Base-by-base conservation (phyloP, 2,329 filamentous ascomycete genomes). In the Talaromyces sp. region DNA sequence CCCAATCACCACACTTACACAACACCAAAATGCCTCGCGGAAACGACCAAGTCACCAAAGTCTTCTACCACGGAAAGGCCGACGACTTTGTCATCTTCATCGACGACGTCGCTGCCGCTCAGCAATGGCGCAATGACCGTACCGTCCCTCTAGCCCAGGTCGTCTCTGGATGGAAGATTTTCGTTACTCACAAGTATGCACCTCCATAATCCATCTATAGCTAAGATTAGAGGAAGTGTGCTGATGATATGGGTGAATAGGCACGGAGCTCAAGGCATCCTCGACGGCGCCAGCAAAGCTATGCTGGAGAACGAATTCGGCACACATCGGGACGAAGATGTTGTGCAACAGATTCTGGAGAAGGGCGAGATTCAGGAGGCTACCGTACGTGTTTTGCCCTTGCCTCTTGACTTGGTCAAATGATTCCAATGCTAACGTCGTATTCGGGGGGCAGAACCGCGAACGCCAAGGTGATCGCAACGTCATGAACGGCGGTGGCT, bases 251-350 rank as follows among this genome's bases (percentile, higher is more conserved):
- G 8, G 25, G 18, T 14, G 14, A 39, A 68, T 46, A 96, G 92
- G 77, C 92, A 96, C 76, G 93, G 93, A 67, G 86, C 85, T 50
- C 92, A 96, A 76, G 93, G 93, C 62, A 84, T 87, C 64, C 81
- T 90, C 48, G 90, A 97, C 72, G 79, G 81, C 9, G 92, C 93
- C 8, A 89, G 91, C 69, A 90, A 96, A 68, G 78, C 82, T 48
- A 82, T 82, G 54, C 83, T 99, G 4, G 88, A 95, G 72, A 89
- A 87, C 68, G 93, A 98, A 80, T 99, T 99, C 70, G 92, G 91
- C 69, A 93, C 91, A 14, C 79, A 83, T 69, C 82, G 87, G 61
- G 88, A 92, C 25, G 93, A 97, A 7, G 90, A 93, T 0, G 88
- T 89, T 64, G 88, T 98, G 72, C 86, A 86, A 79, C 81, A 86